Evolutionary conservation across 441 rosid genomes (phyloP).

Genomic region (Brassica balearica): DNA sequence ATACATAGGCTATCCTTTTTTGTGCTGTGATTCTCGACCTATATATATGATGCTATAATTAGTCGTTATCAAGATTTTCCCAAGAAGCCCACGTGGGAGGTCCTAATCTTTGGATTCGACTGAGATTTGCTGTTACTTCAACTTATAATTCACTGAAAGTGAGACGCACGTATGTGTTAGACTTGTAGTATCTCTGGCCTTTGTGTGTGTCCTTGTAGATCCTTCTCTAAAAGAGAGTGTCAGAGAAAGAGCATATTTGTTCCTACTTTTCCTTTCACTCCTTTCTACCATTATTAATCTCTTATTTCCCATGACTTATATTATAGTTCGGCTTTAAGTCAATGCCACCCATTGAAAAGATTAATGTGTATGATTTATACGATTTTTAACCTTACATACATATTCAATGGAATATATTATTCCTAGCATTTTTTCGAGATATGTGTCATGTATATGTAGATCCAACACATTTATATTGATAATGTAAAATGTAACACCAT

Average conservation of each 20-base stretch:
- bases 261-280: slow-evolving; percentile 22
- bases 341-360: neutral
- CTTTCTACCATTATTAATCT: slow-evolving; percentile 14
- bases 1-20: neutral
- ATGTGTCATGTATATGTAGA: neutral
- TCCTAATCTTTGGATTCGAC: slow-evolving; percentile 44
- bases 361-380: neutral
- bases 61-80: slow-evolving; percentile 35
- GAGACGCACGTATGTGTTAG: slow-evolving; percentile 34
- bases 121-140: slow-evolving; percentile 43
- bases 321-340: neutral
- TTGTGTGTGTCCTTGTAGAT: slow-evolving; percentile 16
- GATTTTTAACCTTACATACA: neutral
- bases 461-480: neutral
- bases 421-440: neutral
- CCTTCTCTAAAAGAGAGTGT: slow-evolving; percentile 34
- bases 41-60: slow-evolving; percentile 23
- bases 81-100: slow-evolving; percentile 36
- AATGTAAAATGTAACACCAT: neutral
- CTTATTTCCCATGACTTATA: neutral
- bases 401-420: neutral
- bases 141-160: slow-evolving; percentile 37
- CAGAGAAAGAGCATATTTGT: slow-evolving; percentile 46
- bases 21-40: slow-evolving; percentile 1
- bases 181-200: slow-evolving; percentile 27